Evolutionary conservation across 2,329 filamentous ascomycete genomes (phyloP), one percentile per base, ranked within the genome.

Genomic region (Trichoderma sp.): DNA sequence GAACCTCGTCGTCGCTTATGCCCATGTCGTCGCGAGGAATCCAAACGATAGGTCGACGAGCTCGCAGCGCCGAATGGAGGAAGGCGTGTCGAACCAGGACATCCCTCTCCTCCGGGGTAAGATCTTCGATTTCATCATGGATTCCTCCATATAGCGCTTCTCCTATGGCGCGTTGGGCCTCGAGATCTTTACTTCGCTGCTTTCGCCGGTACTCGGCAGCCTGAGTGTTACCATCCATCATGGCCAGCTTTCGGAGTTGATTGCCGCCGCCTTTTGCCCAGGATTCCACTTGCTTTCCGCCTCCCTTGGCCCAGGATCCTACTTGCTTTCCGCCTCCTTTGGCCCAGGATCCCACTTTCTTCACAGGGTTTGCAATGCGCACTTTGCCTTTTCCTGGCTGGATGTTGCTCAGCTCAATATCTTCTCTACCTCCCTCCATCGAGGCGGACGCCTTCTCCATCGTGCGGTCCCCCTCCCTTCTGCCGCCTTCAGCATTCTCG

Each of bases 121-220:
- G 83, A 76, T 99, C 95, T 78, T 97, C 94, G 70, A 99, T 90
- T 81, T 97, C 94, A 75, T 98, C 94, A 71, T 94, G 90, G 73
- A 94, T 92, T 4, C 92, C 92, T 25, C 92, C 90, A 77, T 94
- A 99, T 2, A 98, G 84, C 3, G 93, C 91, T 58, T 93, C 90
- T 7, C 91, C 91, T 29, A 94, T 90, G 2, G 87, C 85, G 37
- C 82, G 86, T 78, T 94, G 92, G 1, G 88, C 87, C 77, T 95
- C 92, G 2, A 92, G 79, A 72, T 94, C 91, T 69, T 83, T 84
- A 70, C 81, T 79, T 5, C 83, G 83, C 67, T 84, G 84, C 32
- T 81, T 71, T 22, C 78, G 76, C 27, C 86, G 79, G 72, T 84
- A 86, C n/a, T 80, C 76, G 1, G 82, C 78, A 0, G 85, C 84